phyloP scores from a whole-genome alignment of 495 filamentous ascomycete species.

The Acidiella bohemica region DNA sequence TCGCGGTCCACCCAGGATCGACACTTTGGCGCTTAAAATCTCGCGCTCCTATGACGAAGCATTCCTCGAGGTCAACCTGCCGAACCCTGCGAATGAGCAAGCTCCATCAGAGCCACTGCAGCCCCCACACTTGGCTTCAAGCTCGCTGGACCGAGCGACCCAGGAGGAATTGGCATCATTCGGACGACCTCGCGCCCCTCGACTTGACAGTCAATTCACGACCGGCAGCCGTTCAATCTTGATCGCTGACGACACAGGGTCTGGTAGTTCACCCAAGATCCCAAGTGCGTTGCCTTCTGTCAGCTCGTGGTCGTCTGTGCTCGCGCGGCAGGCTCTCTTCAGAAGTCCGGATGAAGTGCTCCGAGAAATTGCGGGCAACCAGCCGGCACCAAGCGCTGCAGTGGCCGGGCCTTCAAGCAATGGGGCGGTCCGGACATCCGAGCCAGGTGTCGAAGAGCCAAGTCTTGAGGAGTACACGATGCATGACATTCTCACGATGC shows the following conservation, averaged over 20 bases:
- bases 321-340: slow-evolving; percentile 4
- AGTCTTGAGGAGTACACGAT: no score
- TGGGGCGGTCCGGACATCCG: no score
- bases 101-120: not conserved
- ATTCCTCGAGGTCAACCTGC: slow-evolving; percentile 5
- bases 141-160: no score
- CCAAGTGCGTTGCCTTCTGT: slow-evolving; percentile 20
- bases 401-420: not conserved
- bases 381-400: not conserved
- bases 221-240: slow-evolving; percentile 74
- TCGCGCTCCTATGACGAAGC: slow-evolving; percentile 11
- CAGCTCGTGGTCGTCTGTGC: slow-evolving; percentile 5
- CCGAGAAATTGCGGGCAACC: not conserved
- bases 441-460: no score
- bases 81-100: not conserved
- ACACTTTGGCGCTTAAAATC: slow-evolving; percentile 8
- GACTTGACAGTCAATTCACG: slow-evolving; percentile 49
- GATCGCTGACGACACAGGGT: slow-evolving; percentile 61
- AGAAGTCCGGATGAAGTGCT: slow-evolving; percentile 10
- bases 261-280: slow-evolving; percentile 22
- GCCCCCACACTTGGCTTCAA: not conserved
- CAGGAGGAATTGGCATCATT: no score
- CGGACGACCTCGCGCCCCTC: not conserved
- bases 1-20: slow-evolving; percentile 10
- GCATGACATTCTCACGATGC: slow-evolving; percentile 5